Percentiles rank a stretch among this genome's conserved stretches.
These are phyloP conservation scores for Talaromyces sp. DNA, from an alignment of 2,329 filamentous ascomycete genomes.

Conservation along the genomic window DNA sequence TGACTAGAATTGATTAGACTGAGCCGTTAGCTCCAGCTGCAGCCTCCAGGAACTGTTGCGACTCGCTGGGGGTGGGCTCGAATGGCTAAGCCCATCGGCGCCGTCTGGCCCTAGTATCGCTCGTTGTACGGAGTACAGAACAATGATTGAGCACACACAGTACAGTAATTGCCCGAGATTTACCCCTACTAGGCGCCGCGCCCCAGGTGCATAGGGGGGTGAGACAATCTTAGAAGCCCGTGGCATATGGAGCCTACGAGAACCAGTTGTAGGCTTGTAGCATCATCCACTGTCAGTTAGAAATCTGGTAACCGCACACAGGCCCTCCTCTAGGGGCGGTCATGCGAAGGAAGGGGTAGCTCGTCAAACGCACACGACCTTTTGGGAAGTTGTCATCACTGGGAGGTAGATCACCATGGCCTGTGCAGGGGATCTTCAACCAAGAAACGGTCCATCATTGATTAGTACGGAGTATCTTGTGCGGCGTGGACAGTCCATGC, in stretches of 20 bases:
- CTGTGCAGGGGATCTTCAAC: background rate
- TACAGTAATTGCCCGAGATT: background rate
- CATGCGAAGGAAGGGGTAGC: background rate
- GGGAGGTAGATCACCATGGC: background rate
- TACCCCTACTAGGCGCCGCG: background rate
- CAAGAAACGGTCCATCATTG: background rate
- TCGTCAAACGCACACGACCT: background rate
- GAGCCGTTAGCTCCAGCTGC: background rate
- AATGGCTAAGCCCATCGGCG: background rate
- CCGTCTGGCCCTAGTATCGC: slow-evolving; percentile 9
- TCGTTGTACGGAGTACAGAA: background rate
- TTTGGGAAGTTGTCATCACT: background rate
- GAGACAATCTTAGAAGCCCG: background rate
- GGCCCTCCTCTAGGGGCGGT: background rate
- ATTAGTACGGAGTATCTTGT: background rate
- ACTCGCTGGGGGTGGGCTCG: slow-evolving; percentile 2
- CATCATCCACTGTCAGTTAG: background rate
- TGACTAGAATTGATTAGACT: background rate
- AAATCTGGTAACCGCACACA: background rate
- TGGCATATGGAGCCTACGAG: background rate
- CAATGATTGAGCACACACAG: background rate
- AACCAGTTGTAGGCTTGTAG: background rate
- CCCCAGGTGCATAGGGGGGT: background rate
- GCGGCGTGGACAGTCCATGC: background rate
- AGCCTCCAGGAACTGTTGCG: slow-evolving; percentile 3